Percentiles rank a stretch among this genome's conserved stretches.
Conservation (phyloP, 1,284 basidiomycete genomes). For the Ustilago lituana region DNA sequence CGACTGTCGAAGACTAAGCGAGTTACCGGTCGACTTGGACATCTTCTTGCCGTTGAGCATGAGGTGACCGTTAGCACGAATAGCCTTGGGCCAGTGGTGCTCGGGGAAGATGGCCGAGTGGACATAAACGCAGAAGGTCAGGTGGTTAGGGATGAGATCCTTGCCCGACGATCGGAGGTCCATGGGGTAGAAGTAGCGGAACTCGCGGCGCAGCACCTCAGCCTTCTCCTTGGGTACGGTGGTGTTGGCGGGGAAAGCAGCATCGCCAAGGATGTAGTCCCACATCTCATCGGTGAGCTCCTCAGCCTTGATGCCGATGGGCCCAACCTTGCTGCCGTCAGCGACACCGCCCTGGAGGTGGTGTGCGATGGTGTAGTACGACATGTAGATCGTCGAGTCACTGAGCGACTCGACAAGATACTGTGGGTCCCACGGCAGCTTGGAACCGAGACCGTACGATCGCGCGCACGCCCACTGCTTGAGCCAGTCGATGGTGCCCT, state of each 20-base stretch:
- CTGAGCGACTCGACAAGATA: conserved; percentile 97
- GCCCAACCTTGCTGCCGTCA: conserved; percentile 82
- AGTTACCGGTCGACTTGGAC: conserved; percentile 88
- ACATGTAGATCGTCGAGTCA: conserved; percentile 99
- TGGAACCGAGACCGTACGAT: conserved; percentile 94
- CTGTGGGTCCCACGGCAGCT: conserved; percentile 94
- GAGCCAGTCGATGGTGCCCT: conserved; percentile 91
- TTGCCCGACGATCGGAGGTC: conserved; percentile 99
- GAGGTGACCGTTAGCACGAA: conserved; percentile 95
- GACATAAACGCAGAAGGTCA: conserved; percentile 93
- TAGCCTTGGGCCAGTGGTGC: conserved; percentile 89
- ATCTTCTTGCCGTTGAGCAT: conserved; percentile 99
- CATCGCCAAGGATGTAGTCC: conserved; percentile 89
- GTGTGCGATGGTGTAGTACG: conserved; percentile 90
- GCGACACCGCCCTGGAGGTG: conserved; percentile 72
- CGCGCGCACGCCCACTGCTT: conserved; percentile 99
- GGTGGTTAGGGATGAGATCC: conserved; percentile 94
- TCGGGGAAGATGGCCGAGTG: conserved; percentile 94
- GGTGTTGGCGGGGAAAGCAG: conserved; percentile 76
- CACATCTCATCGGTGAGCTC: conserved; percentile 98
- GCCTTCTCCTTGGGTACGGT: conserved; percentile 79
- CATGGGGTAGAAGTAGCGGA: conserved; percentile 97
- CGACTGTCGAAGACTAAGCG: conserved; percentile 63
- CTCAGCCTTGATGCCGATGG: conserved; percentile 83
- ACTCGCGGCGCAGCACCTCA: conserved; percentile 87